phyloP scores from a whole-genome alignment of 2,329 filamentous ascomycete species.

The Aureobasidium uvarum region DNA sequence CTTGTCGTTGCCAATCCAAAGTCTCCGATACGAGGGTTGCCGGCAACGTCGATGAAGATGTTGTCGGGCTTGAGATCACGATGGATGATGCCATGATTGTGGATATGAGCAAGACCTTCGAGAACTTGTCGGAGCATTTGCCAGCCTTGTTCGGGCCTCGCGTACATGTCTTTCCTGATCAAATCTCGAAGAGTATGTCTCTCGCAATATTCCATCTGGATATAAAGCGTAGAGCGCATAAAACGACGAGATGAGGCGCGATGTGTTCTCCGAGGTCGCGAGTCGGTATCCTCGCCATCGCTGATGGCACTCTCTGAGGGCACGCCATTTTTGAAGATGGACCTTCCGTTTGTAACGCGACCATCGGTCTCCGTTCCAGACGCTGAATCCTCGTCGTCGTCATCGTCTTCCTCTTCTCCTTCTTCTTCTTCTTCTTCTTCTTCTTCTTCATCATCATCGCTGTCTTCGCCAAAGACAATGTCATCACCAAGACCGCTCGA shows the following conservation, averaged over 20 bases:
- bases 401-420: conserved; percentile 46
- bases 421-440: conserved; percentile 46
- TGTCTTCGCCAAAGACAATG: conserved; percentile 71
- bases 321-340: neutral
- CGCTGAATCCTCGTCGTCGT: conserved; percentile 41
- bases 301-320: conserved; percentile 16
- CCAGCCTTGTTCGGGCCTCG: conserved; percentile 79
- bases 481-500: conserved; percentile 69
- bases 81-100: conserved; percentile 87
- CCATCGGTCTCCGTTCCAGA: conserved; percentile 33
- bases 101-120: conserved; percentile 86
- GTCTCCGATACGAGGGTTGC: conserved; percentile 93
- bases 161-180: conserved; percentile 71
- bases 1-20: conserved; percentile 92
- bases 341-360: neutral
- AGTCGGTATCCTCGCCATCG: conserved; percentile 19
- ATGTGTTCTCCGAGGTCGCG: conserved; percentile 44
- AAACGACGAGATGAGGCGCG: conserved; percentile 47
- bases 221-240: conserved; percentile 77
- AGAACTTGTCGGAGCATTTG: conserved; percentile 86
- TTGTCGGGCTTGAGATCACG: conserved; percentile 97
- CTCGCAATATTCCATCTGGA: conserved; percentile 99
- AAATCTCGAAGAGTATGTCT: conserved; percentile 87
- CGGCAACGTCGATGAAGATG: conserved; percentile 87
- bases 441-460: conserved; percentile 46